Conservation (phyloP, 345 rosid species). For the Acer yangbiense region DNA sequence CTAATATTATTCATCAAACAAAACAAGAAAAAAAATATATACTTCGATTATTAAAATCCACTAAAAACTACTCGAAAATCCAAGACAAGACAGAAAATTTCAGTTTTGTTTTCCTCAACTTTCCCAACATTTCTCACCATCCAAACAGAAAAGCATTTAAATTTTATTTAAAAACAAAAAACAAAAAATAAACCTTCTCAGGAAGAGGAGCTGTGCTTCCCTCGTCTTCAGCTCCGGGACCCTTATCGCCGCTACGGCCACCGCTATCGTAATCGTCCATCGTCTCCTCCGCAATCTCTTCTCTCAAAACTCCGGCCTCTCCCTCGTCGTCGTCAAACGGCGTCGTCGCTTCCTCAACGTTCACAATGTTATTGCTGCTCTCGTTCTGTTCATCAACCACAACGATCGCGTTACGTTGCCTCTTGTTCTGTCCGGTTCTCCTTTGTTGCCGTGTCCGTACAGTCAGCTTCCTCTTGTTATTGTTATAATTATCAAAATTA, state of each 20-base stretch:
- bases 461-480: conserved; percentile 12
- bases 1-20: not conserved
- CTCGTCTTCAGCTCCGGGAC: conserved; percentile 73
- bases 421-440: conserved; percentile 18
- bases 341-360: conserved; percentile 22
- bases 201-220: conserved; percentile 90
- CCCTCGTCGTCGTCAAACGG: conserved; percentile 21
- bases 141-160: not conserved
- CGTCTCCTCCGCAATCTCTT: conserved; percentile 35
- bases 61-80: too few species aligned
- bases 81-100: too few species aligned
- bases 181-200: conserved; percentile 57
- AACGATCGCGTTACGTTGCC: conserved; percentile 24
- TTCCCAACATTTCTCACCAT: not conserved
- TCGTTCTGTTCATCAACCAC: conserved; percentile 15
- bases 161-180: not conserved
- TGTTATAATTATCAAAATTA: not conserved
- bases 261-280: conserved; percentile 83
- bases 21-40: not conserved
- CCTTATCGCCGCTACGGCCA: conserved; percentile 63
- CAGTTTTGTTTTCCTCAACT: not conserved
- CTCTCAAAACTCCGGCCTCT: conserved; percentile 29
- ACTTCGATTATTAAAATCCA: not conserved
- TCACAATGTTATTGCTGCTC: conserved; percentile 11
- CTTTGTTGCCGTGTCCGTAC: conserved; percentile 5